Percentiles rank a stretch among this genome's conserved stretches.
Conservation (phyloP, 2,329 filamentous ascomycete genomes). For the Aspergillus udagawae region DNA sequence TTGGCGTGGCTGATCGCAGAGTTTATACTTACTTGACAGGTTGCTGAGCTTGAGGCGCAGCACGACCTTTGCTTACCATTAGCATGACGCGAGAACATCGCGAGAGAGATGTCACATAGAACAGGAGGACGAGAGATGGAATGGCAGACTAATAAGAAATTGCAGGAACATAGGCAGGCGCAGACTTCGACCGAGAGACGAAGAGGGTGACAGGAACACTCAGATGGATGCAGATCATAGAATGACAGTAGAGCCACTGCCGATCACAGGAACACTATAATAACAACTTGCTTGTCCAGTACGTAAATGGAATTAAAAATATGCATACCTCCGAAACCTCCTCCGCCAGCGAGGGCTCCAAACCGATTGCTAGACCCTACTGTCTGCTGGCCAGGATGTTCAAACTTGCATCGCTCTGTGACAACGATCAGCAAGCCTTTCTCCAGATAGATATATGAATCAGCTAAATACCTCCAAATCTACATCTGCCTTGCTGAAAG, state of each 20-base stretch:
- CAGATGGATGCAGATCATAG: neutral
- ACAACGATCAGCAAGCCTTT: constrained; percentile 12
- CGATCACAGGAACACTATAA: neutral
- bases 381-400: constrained; percentile 50
- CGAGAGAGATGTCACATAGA: neutral
- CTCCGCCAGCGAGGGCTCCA: constrained; percentile 43
- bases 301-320: neutral
- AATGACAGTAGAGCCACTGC: neutral
- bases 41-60: constrained; percentile 16
- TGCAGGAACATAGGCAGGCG: neutral
- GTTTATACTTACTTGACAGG: constrained; percentile 19
- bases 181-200: neutral
- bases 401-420: constrained; percentile 55
- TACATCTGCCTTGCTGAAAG: constrained; percentile 63
- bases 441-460: neutral
- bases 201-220: neutral
- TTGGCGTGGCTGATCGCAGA: constrained; percentile 4
- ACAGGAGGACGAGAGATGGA: neutral
- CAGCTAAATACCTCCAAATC: constrained; percentile 53
- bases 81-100: neutral
- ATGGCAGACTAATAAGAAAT: neutral
- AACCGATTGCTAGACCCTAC: constrained; percentile 55
- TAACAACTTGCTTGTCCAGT: neutral
- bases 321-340: constrained; percentile 38
- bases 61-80: constrained; percentile 15